phyloP scores from a whole-genome alignment of 306 rosid genomes.

The Erythrophleum fordii region DNA sequence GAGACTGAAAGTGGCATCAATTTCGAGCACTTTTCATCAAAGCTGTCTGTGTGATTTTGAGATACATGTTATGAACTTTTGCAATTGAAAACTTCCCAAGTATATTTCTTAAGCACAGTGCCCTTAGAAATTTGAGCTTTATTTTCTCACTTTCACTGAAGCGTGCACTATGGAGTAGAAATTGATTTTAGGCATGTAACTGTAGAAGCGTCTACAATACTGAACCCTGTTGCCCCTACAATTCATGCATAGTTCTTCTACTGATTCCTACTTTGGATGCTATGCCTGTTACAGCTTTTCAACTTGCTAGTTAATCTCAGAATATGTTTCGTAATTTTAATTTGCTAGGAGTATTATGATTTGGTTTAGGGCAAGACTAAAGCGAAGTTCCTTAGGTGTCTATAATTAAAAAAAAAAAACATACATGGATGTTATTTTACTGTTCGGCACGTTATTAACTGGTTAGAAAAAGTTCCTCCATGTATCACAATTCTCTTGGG shows the following conservation, averaged over 20 bases:
- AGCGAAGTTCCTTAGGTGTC: too few species aligned
- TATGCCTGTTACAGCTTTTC: background rate
- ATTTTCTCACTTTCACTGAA: background rate
- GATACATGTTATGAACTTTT: background rate
- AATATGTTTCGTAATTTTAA: conserved; percentile 9
- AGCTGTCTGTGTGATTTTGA: background rate
- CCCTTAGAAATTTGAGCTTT: too few species aligned
- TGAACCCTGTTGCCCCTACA: background rate
- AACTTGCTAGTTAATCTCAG: background rate
- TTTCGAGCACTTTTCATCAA: background rate
- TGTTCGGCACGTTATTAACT: too few species aligned
- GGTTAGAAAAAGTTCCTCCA: too few species aligned
- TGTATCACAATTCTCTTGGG: too few species aligned
- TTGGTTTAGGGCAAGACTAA: too few species aligned
- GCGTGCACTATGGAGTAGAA: background rate
- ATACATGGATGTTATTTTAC: too few species aligned
- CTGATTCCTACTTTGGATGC: background rate
- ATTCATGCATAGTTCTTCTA: background rate
- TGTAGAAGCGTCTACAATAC: background rate
- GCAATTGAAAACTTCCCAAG: background rate
- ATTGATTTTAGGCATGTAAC: background rate
- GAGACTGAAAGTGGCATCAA: background rate
- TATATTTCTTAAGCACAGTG: too few species aligned
- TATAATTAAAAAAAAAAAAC: too few species aligned
- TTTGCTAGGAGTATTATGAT: background rate